Percentiles rank a stretch among this genome's conserved stretches.
Conservation (phyloP, 768 basidiomycete genomes). For the Leccinellum rugosiceps region DNA sequence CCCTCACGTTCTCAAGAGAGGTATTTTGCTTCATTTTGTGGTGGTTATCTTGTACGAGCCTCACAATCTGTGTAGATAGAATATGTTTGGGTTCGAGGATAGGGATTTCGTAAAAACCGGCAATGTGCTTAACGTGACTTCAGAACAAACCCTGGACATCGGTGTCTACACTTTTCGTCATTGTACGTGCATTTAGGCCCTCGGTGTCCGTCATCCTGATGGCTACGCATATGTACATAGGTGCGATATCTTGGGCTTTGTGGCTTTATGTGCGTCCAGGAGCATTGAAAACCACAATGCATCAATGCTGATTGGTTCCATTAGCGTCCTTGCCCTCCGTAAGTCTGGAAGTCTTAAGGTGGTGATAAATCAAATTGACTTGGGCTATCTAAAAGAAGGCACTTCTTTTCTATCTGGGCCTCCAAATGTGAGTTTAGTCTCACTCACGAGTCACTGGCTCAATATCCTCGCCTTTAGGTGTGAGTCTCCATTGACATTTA, state of each 20-base stretch:
- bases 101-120: background rate
- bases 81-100: constrained; percentile 12
- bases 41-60: background rate
- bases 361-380: background rate
- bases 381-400: background rate
- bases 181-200: constrained; percentile 7
- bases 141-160: constrained; percentile 7
- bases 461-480: constrained; percentile 2
- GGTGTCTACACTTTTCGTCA: constrained; percentile 13
- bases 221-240: background rate
- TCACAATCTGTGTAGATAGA: background rate
- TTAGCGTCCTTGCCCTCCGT: background rate
- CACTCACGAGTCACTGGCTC: background rate
- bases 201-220: background rate
- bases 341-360: background rate
- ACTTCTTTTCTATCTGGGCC: constrained; percentile 11
- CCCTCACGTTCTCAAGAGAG: constrained; percentile 9
- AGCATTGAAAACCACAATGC: background rate
- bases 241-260: background rate
- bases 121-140: background rate
- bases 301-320: background rate
- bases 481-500: constrained; percentile 1
- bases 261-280: background rate
- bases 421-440: constrained; percentile 3
- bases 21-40: background rate